Percentiles rank a stretch among this genome's conserved stretches.
Evolutionary conservation across 768 basidiomycete genomes (phyloP).

Genomic region (Mycena maculata): DNA sequence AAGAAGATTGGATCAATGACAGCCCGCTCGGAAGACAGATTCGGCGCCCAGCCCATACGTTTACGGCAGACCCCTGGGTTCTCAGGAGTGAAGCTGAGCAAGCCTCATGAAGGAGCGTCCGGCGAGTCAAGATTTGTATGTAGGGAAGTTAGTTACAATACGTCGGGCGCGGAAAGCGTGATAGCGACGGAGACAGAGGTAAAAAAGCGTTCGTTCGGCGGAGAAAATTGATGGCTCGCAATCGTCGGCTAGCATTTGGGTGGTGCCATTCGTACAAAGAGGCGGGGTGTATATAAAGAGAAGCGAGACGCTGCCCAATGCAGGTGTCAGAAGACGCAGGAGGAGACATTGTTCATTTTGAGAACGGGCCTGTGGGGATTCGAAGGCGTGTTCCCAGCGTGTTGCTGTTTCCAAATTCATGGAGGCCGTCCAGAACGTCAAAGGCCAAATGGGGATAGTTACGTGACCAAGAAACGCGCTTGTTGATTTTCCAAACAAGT

Average conservation of each 20-base stretch:
- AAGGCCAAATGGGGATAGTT: constrained; percentile 11
- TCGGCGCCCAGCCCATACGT: no score
- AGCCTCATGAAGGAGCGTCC: no score
- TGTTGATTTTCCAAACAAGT: constrained; percentile 16
- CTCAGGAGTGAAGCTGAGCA: no score
- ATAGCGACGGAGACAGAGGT: constrained; percentile 11
- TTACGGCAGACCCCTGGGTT: no score
- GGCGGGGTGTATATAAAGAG: constrained; percentile 11
- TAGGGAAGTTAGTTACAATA: neutral
- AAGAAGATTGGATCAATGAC: no score
- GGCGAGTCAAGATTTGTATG: no score
- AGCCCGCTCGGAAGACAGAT: no score
- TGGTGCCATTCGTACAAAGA: constrained; percentile 5
- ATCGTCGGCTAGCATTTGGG: neutral
- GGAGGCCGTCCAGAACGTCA: neutral
- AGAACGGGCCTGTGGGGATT: no score
- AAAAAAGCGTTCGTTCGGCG: neutral
- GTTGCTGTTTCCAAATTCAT: no score
- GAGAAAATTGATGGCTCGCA: no score
- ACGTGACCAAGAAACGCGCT: constrained; percentile 13
- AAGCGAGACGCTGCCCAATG: constrained; percentile 6
- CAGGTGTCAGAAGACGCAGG: neutral
- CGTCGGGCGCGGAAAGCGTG: constrained; percentile 12
- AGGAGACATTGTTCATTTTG: no score
- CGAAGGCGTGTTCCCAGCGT: constrained; percentile 8